Conservation (phyloP, 768 basidiomycete genomes). For the Suillus decipiens region DNA sequence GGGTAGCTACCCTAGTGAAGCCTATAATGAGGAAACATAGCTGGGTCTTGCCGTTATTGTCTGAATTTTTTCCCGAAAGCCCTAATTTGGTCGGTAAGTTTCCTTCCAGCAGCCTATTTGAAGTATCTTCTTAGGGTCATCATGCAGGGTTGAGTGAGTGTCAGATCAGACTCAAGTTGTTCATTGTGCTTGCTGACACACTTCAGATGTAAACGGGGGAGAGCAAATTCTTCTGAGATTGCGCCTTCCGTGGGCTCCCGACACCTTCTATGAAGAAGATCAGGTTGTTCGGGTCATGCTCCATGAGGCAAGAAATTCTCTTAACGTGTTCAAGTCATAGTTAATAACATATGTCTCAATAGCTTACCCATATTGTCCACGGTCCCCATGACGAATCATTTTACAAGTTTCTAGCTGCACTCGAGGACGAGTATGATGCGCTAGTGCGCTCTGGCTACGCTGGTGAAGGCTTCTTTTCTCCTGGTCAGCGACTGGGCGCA, state of each 20-base stretch:
- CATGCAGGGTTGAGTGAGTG: constrained; percentile 41
- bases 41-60: constrained; percentile 78
- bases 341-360: constrained; percentile 6
- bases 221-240: constrained; percentile 83
- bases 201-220: constrained; percentile 73
- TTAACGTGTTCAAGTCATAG: neutral
- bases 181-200: constrained; percentile 6
- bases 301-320: constrained; percentile 64
- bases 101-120: constrained; percentile 2
- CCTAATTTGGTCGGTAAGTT: constrained; percentile 67
- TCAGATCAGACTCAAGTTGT: constrained; percentile 6
- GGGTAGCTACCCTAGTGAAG: constrained; percentile 79
- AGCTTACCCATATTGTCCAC: constrained; percentile 90
- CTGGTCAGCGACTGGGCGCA: constrained; percentile 70
- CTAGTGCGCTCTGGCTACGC: constrained; percentile 80
- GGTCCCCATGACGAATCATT: constrained; percentile 89
- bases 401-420: constrained; percentile 66
- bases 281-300: constrained; percentile 84
- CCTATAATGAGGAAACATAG: constrained; percentile 88
- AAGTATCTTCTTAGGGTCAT: constrained; percentile 3
- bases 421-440: constrained; percentile 85
- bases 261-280: constrained; percentile 75
- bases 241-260: constrained; percentile 65
- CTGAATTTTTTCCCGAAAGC: constrained; percentile 85
- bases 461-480: constrained; percentile 87